Conservation (phyloP, 805 yeast genomes). For the Yamadazyma phyllophila region DNA sequence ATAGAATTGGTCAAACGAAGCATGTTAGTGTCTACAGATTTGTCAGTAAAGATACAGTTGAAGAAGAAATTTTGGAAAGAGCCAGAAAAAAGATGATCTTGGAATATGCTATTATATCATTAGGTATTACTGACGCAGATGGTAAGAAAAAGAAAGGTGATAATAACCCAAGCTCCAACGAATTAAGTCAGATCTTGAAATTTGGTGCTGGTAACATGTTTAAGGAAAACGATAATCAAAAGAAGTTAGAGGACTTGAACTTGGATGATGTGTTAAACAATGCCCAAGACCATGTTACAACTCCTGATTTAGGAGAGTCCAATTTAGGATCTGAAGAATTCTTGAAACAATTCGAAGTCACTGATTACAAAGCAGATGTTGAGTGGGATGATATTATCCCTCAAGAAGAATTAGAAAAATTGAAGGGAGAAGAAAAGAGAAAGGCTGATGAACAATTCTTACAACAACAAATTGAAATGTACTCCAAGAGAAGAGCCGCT, state of each 20-base stretch:
- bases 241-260: constrained; percentile 91
- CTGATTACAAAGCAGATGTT: constrained; percentile 96
- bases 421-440: constrained; percentile 89
- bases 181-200: constrained; percentile 87
- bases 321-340: constrained; percentile 98
- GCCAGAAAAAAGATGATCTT: constrained; percentile 98
- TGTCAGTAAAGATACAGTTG: constrained; percentile 97
- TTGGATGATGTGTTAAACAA: constrained; percentile 93
- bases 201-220: constrained; percentile 99
- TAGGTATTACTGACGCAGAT: constrained; percentile 85
- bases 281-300: constrained; percentile 95
- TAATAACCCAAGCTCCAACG: constrained; percentile 77
- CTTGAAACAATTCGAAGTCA: constrained; percentile 93
- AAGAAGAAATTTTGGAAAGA: constrained; percentile 93
- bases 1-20: constrained; percentile 98
- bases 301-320: constrained; percentile 96
- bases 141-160: constrained; percentile 41
- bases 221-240: constrained; percentile 90
- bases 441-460: constrained; percentile 82
- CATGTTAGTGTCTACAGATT: constrained; percentile 97
- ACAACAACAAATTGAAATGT: constrained; percentile 87
- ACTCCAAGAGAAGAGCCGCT: constrained; percentile 75
- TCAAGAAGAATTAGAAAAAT: constrained; percentile 80
- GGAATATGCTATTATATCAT: constrained; percentile 94
- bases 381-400: constrained; percentile 99